Conservation (phyloP, 257 asterid genomes). For the Solanum paucissectum region DNA sequence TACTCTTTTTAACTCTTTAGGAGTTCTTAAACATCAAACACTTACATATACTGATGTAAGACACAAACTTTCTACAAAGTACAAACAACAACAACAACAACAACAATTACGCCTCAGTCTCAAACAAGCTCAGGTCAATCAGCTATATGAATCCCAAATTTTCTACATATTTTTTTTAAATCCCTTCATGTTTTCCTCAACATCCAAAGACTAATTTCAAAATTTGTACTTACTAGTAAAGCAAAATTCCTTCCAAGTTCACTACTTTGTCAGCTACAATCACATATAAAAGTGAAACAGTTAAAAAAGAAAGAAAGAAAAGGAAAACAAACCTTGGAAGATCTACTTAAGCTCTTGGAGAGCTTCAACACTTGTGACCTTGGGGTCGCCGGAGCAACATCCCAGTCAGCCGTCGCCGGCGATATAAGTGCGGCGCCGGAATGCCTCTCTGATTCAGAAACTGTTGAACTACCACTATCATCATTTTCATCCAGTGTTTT, state of each 20-base stretch:
- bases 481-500: slow-evolving; percentile 22
- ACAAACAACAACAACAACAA: not conserved
- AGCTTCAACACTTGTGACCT: slow-evolving; percentile 41
- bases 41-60: not conserved
- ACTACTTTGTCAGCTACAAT: not conserved
- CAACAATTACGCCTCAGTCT: not conserved
- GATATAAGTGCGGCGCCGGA: slow-evolving; percentile 60
- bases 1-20: not conserved
- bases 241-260: not conserved
- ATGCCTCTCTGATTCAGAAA: slow-evolving; percentile 12
- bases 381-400: slow-evolving; percentile 49
- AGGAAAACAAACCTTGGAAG: slow-evolving; percentile 63
- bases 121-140: not conserved
- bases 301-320: not conserved
- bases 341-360: slow-evolving; percentile 76
- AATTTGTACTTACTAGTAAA: not conserved
- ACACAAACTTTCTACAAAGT: not conserved
- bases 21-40: not conserved
- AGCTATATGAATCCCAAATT: not conserved
- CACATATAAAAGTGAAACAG: not conserved
- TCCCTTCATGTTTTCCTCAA: not conserved
- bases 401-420: slow-evolving; percentile 45
- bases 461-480: slow-evolving; percentile 15
- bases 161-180: not conserved
- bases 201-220: not conserved